These are phyloP conservation scores for Infundibulicybe gibba DNA, from an alignment of 768 basidiomycete genomes.

Conservation along the genomic window DNA sequence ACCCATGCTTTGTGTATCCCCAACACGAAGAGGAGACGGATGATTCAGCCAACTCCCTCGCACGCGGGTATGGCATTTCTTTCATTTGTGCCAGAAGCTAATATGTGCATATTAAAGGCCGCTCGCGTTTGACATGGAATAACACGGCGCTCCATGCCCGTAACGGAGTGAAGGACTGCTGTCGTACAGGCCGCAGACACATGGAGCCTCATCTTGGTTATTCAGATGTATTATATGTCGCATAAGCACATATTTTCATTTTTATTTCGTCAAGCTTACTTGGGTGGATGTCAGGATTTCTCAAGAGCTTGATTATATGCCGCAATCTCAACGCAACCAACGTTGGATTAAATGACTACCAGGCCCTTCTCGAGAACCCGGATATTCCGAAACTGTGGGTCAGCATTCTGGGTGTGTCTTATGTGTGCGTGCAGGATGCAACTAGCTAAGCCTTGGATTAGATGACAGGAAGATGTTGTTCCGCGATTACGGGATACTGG, in stretches of 20 bases:
- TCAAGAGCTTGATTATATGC: slow-evolving; percentile 12
- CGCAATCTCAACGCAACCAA: background rate
- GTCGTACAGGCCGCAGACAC: slow-evolving; percentile 30
- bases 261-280: no score
- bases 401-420: slow-evolving; percentile 25
- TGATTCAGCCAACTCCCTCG: no score
- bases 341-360: background rate
- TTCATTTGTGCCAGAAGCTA: no score
- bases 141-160: slow-evolving; percentile 16
- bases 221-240: slow-evolving; percentile 25
- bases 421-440: background rate
- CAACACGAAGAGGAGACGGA: no score
- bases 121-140: slow-evolving; percentile 29
- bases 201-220: slow-evolving; percentile 24
- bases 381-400: slow-evolving; percentile 25
- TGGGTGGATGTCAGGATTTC: slow-evolving; percentile 19
- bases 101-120: slow-evolving; percentile 13
- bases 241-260: slow-evolving; percentile 14
- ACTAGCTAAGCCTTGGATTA: slow-evolving; percentile 4
- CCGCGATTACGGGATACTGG: slow-evolving; percentile 33
- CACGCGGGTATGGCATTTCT: no score
- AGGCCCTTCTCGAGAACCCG: slow-evolving; percentile 30
- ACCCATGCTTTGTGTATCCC: no score
- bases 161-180: slow-evolving; percentile 18
- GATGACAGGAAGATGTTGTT: slow-evolving; percentile 35